Base-by-base conservation (phyloP, 2,329 filamentous ascomycete species). In the Lachnellula arida region DNA sequence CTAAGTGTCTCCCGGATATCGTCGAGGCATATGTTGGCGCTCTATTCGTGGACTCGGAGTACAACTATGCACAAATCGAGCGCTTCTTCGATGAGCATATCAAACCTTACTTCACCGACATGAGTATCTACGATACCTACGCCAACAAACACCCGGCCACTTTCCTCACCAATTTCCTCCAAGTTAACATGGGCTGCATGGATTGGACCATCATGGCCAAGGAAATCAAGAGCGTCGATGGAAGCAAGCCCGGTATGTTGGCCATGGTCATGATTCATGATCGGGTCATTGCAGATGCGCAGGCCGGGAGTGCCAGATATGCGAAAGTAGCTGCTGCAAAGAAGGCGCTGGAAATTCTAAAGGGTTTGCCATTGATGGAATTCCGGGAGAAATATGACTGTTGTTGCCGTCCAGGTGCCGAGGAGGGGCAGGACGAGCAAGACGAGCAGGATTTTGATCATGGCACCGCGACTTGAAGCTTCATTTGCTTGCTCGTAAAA, bases 21-120 rank as follows among this genome's bases (percentile, higher is more conserved):
- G 78, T 97, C 3, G 94, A 99, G 76, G 84, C 93, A 0, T 94
- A 91, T 65, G 75, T 97, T 2, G 94, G 91, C 1, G 93, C 93
- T 19, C 79, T 97, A 22, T 97, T 97, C 69, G 88, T 99, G 11
- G 94, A 99, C 71, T 88, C 89, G 0, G 77, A 80, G 46, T 97
- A 93, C 73, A 75, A 94, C 67, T 97, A 87, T 71, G 70, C 71
- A 12, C 78, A 85, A 17, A 87, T 97, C 1, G 82, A 88, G 60
- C 68, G 69, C 0, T 97, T 99, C 73, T 97, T 96, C 72, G 73
- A 82, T n/a, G 69, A 66, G 14, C 84, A 92, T 60, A 81, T 97
- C 54, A 79, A 80, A 55, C 85, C 84, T 2, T 96, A 85, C 73
- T 97, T 97, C 69, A 77, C 81, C 51, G 87, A 97, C 71, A 96